Conservation (phyloP, 495 filamentous ascomycete genomes). For the Lophiostoma macrostomum region DNA sequence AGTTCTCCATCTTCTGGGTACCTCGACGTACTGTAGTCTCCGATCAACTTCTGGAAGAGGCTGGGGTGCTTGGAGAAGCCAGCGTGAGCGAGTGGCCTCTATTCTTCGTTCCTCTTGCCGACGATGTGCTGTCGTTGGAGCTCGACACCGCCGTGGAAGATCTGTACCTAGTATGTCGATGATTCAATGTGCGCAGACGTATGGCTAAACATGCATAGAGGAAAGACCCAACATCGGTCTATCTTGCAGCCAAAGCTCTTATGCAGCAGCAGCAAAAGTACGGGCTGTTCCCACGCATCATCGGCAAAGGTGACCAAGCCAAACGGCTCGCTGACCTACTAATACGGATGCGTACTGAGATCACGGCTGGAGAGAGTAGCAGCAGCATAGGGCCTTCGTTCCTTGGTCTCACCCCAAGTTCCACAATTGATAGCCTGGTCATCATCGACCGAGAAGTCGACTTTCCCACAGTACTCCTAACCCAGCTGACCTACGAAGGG, state of each 20-base stretch:
- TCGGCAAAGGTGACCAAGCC: slow-evolving; percentile 94
- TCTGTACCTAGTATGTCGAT: slow-evolving; percentile 66
- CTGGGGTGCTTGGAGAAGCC: slow-evolving; percentile 88
- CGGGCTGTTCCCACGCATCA: slow-evolving; percentile 90
- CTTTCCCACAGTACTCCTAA: slow-evolving; percentile 83
- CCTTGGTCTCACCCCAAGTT: slow-evolving; percentile 78
- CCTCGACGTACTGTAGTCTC: slow-evolving; percentile 88
- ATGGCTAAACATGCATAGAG: slow-evolving; percentile 48
- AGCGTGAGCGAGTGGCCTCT: slow-evolving; percentile 81
- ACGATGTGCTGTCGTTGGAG: slow-evolving; percentile 88
- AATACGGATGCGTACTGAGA: slow-evolving; percentile 88
- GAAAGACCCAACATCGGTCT: slow-evolving; percentile 87
- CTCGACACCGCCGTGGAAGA: slow-evolving; percentile 83
- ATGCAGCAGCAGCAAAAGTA: slow-evolving; percentile 91
- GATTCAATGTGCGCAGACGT: not conserved
- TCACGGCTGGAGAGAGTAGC: slow-evolving; percentile 73
- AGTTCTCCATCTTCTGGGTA: slow-evolving; percentile 91
- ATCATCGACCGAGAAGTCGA: slow-evolving; percentile 95
- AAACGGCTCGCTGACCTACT: slow-evolving; percentile 83
- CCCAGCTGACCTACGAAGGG: slow-evolving; percentile 95
- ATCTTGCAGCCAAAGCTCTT: slow-evolving; percentile 83
- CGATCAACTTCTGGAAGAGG: slow-evolving; percentile 88
- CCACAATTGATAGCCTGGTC: slow-evolving; percentile 80
- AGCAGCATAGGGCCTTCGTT: slow-evolving; percentile 53
- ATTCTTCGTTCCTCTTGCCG: slow-evolving; percentile 86